Evolutionary conservation across 371 early-diverging fungal genomes (phyloP).

Genomic region (Choanephora cucurbitarum): DNA sequence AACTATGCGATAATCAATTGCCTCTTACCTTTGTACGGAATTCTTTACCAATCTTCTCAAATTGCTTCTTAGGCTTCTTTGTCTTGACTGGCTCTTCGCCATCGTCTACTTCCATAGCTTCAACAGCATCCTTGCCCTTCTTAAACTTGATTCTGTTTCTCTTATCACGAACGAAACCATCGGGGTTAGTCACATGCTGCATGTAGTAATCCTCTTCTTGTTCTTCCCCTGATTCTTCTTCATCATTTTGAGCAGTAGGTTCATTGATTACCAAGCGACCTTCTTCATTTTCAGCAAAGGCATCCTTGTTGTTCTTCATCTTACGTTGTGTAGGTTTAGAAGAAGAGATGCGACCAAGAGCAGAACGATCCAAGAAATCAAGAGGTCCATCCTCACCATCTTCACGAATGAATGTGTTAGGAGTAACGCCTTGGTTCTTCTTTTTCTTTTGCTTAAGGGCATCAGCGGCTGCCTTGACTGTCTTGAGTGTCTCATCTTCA

Average conservation of each 20-base stretch:
- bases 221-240: constrained; percentile 48
- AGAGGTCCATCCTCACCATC: constrained; percentile 78
- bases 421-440: constrained; percentile 41
- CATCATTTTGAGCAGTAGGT: constrained; percentile 35
- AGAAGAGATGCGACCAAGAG: constrained; percentile 78
- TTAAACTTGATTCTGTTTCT: constrained; percentile 88
- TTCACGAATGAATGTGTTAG: constrained; percentile 72
- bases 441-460: constrained; percentile 45
- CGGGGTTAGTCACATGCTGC: constrained; percentile 76
- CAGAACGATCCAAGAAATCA: constrained; percentile 90
- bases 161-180: constrained; percentile 83
- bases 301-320: constrained; percentile 42
- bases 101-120: constrained; percentile 58
- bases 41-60: constrained; percentile 54
- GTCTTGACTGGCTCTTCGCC: constrained; percentile 43
- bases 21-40: constrained; percentile 61
- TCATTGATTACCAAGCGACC: constrained; percentile 86
- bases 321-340: constrained; percentile 52
- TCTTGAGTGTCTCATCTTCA: constrained; percentile 45
- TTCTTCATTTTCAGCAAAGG: constrained; percentile 68
- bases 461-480: constrained; percentile 31
- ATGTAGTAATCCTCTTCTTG: constrained; percentile 81
- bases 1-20: background rate
- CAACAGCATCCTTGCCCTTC: constrained; percentile 61
- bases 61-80: constrained; percentile 27